A percentile compares a stretch with the other conserved stretches of the same genome.
Evolutionary conservation across 306 rosid species (phyloP).

Genomic region (Medicago lupulina): DNA sequence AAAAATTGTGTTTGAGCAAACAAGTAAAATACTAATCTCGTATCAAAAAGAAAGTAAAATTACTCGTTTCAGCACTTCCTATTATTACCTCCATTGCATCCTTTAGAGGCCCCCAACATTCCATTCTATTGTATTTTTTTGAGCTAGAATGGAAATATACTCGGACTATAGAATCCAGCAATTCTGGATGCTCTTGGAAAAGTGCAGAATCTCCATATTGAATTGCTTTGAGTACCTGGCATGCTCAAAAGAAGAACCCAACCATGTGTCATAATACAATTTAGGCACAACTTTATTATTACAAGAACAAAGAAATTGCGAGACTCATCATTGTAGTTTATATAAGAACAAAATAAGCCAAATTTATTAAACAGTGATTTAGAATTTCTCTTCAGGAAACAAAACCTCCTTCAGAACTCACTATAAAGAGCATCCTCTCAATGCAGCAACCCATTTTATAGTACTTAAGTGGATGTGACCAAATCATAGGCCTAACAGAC

Average conservation of each 20-base stretch:
- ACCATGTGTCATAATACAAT: conserved; percentile 9
- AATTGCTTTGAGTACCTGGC: conserved; percentile 83
- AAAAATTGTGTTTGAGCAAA: too few relatives aligned
- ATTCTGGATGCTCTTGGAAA: conserved; percentile 76
- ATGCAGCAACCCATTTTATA: neutral
- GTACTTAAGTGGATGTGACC: too few relatives aligned
- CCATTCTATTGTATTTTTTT: conserved; percentile 72
- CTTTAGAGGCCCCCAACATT: conserved; percentile 93
- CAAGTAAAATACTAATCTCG: neutral
- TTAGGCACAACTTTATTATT: neutral
- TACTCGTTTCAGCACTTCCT: neutral
- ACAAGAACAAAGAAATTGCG: neutral
- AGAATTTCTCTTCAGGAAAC: conserved; percentile 23
- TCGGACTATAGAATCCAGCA: conserved; percentile 73
- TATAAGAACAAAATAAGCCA: neutral
- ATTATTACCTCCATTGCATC: conserved; percentile 75
- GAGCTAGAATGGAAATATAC: conserved; percentile 91
- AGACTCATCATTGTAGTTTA: conserved; percentile 7
- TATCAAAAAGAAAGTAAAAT: neutral
- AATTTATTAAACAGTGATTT: neutral
- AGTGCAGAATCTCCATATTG: conserved; percentile 78
- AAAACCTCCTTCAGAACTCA: conserved; percentile 12
- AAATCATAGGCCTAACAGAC: too few relatives aligned
- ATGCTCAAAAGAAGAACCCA: conserved; percentile 32
- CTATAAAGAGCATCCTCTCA: neutral